A percentile compares a stretch with the other conserved stretches of the same genome.
phyloP scores from a whole-genome alignment of 225 moss, liverwort and hornwort species.

The Marchantia paleacea region DNA sequence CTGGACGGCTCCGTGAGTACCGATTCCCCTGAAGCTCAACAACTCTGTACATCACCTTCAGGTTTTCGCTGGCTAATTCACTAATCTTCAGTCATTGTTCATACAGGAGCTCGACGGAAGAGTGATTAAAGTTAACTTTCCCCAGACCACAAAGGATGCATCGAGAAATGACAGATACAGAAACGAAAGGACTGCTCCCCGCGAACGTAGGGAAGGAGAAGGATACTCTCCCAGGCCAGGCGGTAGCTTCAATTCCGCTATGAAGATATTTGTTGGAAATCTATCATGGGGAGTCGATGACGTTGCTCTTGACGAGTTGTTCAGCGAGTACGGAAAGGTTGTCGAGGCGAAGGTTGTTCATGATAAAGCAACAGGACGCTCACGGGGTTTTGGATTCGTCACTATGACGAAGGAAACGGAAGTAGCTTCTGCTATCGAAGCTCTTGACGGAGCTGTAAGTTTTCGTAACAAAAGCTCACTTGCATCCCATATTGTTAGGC shows the following conservation, averaged over 20 bases:
- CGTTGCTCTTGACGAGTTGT: constrained; percentile 49
- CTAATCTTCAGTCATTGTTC: not conserved
- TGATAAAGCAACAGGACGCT: constrained; percentile 54
- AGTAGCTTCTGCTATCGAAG: constrained; percentile 38
- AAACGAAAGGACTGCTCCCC: constrained; percentile 36
- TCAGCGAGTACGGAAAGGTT: constrained; percentile 73
- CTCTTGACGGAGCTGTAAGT: constrained; percentile 40
- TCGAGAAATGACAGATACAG: constrained; percentile 31
- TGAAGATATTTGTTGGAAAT: constrained; percentile 92
- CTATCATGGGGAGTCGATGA: constrained; percentile 72
- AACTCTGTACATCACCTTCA: too few relatives aligned
- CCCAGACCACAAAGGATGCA: constrained; percentile 42
- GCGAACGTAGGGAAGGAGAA: constrained; percentile 19
- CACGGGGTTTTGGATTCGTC: constrained; percentile 46
- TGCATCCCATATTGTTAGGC: not conserved
- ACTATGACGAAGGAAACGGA: constrained; percentile 29
- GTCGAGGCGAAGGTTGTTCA: constrained; percentile 72
- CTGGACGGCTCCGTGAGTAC: constrained; percentile 48
- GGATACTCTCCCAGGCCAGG: constrained; percentile 9
- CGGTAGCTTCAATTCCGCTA: constrained; percentile 32
- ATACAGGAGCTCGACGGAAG: constrained; percentile 54
- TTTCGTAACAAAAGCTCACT: not conserved
- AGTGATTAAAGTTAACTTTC: constrained; percentile 62
- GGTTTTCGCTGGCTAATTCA: too few relatives aligned
- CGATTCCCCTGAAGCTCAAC: not conserved